Evolutionary conservation across 2,329 filamentous ascomycete species (phyloP).

Genomic region (Aspergillus sp.): DNA sequence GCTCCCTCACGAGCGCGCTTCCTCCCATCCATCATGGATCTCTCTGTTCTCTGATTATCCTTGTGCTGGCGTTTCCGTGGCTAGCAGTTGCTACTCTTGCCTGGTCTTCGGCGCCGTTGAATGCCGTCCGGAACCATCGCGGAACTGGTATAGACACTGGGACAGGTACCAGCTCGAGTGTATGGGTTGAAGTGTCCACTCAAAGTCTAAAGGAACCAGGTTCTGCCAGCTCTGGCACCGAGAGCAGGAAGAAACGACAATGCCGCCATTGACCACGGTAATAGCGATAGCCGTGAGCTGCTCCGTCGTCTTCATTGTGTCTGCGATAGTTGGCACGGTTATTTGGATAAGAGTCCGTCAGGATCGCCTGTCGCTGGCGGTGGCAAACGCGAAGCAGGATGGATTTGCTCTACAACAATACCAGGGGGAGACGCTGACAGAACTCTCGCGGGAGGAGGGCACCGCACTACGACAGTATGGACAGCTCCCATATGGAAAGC

Average conservation of each 20-base stretch:
- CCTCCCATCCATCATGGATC: slow-evolving; percentile 13
- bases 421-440: slow-evolving; percentile 33
- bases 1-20: slow-evolving; percentile 16
- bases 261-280: slow-evolving; percentile 35
- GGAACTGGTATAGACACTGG: background rate
- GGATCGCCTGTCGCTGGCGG: slow-evolving; percentile 31
- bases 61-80: slow-evolving; percentile 10
- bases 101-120: slow-evolving; percentile 8
- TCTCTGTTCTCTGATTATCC: slow-evolving; percentile 12
- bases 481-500: slow-evolving; percentile 37
- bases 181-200: slow-evolving; percentile 5
- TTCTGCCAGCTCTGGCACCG: background rate
- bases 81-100: slow-evolving; percentile 12
- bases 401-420: slow-evolving; percentile 24
- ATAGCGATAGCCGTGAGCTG: slow-evolving; percentile 39
- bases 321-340: slow-evolving; percentile 34
- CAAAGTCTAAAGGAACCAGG: background rate
- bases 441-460: slow-evolving; percentile 35
- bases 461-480: slow-evolving; percentile 34
- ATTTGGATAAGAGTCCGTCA: slow-evolving; percentile 40
- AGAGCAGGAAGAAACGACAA: slow-evolving; percentile 20
- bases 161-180: background rate
- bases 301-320: slow-evolving; percentile 36
- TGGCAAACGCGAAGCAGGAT: slow-evolving; percentile 27
- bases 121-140: background rate